phyloP scores from a whole-genome alignment of 2,329 filamentous ascomycete genomes.

The Fusarium sublunatum region DNA sequence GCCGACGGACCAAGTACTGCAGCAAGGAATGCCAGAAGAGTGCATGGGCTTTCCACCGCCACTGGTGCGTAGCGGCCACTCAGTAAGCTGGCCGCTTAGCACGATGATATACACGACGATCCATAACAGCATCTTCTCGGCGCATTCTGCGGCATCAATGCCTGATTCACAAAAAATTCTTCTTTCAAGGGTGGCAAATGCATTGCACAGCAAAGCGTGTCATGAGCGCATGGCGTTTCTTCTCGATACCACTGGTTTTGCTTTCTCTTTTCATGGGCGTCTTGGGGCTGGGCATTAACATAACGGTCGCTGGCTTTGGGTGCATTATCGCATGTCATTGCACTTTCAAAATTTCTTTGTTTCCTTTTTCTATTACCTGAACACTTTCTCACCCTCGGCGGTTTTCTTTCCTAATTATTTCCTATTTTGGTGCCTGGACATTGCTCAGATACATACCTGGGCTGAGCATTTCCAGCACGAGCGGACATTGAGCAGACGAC shows the following conservation, averaged over 20 bases:
- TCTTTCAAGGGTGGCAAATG: conserved; percentile 49
- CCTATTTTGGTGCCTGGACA: conserved; percentile 22
- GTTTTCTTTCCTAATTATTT: conserved; percentile 40
- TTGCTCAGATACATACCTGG: conserved; percentile 9
- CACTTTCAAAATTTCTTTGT: conserved; percentile 33
- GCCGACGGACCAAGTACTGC: conserved; percentile 97
- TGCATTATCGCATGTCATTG: conserved; percentile 41
- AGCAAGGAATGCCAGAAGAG: conserved; percentile 99
- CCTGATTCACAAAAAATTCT: conserved; percentile 48
- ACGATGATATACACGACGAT: conserved; percentile 34
- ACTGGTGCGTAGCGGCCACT: conserved; percentile 90
- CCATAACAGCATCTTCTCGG: conserved; percentile 43
- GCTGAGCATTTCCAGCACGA: conserved; percentile 5
- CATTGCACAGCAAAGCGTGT: conserved; percentile 58
- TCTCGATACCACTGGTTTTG: conserved; percentile 58
- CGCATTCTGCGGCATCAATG: conserved; percentile 43
- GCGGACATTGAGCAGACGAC: conserved; percentile 38
- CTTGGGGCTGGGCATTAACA: conserved; percentile 43
- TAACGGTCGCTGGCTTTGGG: conserved; percentile 40
- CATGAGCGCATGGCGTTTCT: conserved; percentile 56
- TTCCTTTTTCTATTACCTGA: conserved; percentile 22
- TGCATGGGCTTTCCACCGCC: conserved; percentile 97
- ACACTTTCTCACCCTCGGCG: conserved; percentile 34
- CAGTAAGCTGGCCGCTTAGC: conserved; percentile 52
- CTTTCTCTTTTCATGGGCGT: conserved; percentile 45